phyloP scores from a whole-genome alignment of 805 yeast species.

The Blastobotrys mokoenaii region DNA sequence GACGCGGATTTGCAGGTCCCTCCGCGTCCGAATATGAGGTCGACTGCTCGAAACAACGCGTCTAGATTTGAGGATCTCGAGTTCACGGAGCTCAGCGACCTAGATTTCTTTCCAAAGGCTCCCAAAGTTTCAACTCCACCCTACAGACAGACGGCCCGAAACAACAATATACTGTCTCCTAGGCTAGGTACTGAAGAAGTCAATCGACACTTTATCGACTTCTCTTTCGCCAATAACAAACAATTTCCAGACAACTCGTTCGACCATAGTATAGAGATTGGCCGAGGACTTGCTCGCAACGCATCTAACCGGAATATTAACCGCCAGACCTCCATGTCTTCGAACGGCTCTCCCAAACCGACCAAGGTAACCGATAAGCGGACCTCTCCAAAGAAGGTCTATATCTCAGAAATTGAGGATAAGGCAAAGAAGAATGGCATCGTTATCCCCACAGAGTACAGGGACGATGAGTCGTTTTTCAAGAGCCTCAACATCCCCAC shows the following conservation, averaged over 20 bases:
- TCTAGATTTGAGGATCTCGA: too few relatives aligned
- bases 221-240: slow-evolving; percentile 7
- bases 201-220: slow-evolving; percentile 9
- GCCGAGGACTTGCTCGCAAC: slow-evolving; percentile 5
- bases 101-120: too few relatives aligned
- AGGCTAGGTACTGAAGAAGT: slow-evolving; percentile 7
- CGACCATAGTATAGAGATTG: slow-evolving; percentile 7
- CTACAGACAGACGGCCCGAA: too few relatives aligned
- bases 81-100: too few relatives aligned
- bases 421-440: slow-evolving; percentile 6
- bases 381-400: slow-evolving; percentile 1
- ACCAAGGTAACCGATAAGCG: slow-evolving; percentile 5
- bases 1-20: too few relatives aligned
- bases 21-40: too few relatives aligned
- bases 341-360: neutral
- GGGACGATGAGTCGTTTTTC: slow-evolving; percentile 14
- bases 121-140: too few relatives aligned
- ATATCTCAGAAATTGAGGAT: neutral
- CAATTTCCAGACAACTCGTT: slow-evolving; percentile 1
- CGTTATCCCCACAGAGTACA: slow-evolving; percentile 13
- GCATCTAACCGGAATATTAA: neutral
- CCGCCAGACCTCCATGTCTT: slow-evolving; percentile 1
- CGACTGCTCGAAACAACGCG: too few relatives aligned
- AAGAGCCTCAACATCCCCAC: neutral
- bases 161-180: slow-evolving; percentile 10